Percentiles rank a stretch among this genome's conserved stretches.
phyloP scores from a whole-genome alignment of 176 grass and related monocot genomes.

The Chrysopogon serrulatus region DNA sequence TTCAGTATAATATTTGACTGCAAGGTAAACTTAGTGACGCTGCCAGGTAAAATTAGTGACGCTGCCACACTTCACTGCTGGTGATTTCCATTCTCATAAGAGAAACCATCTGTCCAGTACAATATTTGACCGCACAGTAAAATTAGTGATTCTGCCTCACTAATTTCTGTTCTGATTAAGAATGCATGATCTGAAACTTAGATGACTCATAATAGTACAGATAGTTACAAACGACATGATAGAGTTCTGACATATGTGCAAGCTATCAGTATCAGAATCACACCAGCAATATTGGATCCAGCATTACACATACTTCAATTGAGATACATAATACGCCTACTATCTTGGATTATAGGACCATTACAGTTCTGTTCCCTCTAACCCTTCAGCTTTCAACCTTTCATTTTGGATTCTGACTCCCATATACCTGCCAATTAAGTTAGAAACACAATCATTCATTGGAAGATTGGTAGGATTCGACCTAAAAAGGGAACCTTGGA shows the following conservation, averaged over 20 bases:
- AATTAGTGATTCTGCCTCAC: neutral
- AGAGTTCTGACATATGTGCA: neutral
- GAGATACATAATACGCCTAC: neutral
- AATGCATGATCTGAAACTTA: neutral
- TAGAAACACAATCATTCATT: constrained; percentile 18
- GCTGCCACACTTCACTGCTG: neutral
- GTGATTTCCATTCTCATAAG: neutral
- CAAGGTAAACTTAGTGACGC: neutral
- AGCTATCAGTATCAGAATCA: neutral
- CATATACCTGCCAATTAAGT: constrained; percentile 62
- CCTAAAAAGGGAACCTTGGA: constrained; percentile 14
- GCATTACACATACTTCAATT: neutral
- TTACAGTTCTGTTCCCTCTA: neutral
- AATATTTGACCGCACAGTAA: neutral
- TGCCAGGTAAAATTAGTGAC: neutral
- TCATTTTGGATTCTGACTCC: constrained; percentile 63
- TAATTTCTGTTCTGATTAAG: neutral
- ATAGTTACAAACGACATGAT: neutral
- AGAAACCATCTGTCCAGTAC: neutral
- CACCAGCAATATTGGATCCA: neutral
- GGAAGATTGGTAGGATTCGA: constrained; percentile 21
- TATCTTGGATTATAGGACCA: neutral
- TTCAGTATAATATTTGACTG: neutral
- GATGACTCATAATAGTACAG: neutral
- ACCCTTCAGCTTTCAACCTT: constrained; percentile 27